phyloP scores from a whole-genome alignment of 140 eudicot species.

The Flaveria floridana region DNA sequence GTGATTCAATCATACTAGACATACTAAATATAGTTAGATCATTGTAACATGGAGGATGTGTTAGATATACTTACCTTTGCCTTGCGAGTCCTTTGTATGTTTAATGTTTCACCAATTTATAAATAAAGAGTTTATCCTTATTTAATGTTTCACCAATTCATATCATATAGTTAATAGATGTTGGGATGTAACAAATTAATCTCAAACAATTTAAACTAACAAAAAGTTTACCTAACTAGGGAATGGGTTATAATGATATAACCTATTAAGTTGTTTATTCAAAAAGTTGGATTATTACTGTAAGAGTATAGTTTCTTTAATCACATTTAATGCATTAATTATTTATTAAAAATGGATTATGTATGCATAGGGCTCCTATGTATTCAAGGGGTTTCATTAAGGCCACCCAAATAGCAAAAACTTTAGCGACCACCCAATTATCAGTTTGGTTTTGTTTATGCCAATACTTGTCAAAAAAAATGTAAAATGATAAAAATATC shows the following conservation, averaged over 20 bases:
- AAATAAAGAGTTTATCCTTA: too few species aligned
- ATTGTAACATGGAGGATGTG: too few species aligned
- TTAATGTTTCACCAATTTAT: too few species aligned
- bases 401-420: neutral
- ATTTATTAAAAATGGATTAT: neutral
- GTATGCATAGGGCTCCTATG: neutral
- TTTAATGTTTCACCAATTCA: too few species aligned
- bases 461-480: neutral
- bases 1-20: neutral
- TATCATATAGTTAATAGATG: too few species aligned
- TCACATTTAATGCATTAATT: neutral
- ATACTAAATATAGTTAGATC: too few species aligned
- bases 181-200: too few species aligned
- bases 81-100: too few species aligned
- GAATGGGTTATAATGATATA: neutral
- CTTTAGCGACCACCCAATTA: neutral
- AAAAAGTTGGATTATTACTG: neutral
- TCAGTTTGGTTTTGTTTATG: neutral
- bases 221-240: neutral
- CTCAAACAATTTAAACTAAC: neutral
- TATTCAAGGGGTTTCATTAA: neutral
- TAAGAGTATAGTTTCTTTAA: neutral
- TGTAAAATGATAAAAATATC: neutral
- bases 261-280: neutral
- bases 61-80: too few species aligned